Evolutionary conservation across 73 alveolate genomes (phyloP).

Genomic region (Paramecium biaurelia): DNA sequence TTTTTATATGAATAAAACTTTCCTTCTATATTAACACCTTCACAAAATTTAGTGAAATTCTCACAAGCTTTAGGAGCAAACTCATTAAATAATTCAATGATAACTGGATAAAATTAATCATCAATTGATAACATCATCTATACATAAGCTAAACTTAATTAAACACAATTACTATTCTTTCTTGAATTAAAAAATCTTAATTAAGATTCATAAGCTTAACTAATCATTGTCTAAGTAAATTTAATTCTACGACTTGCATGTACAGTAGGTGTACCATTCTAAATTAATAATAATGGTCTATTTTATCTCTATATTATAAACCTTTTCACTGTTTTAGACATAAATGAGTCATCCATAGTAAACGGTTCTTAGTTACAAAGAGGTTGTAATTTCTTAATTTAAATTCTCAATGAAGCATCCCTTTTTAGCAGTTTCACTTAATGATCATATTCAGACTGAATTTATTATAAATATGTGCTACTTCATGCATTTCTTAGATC

Average conservation of each 20-base stretch:
- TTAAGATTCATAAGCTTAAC: not conserved
- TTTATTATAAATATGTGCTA: not conserved
- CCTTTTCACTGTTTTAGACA: slow-evolving; percentile 27
- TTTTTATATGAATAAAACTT: slow-evolving; percentile 34
- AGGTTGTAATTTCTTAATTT: slow-evolving; percentile 22
- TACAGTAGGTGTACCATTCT: slow-evolving; percentile 46
- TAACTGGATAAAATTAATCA: not conserved
- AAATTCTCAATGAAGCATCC: not conserved
- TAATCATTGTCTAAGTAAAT: not conserved
- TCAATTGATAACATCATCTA: not conserved
- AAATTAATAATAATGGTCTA: slow-evolving; percentile 11
- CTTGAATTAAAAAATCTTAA: not conserved
- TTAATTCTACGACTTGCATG: not conserved
- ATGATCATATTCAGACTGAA: slow-evolving; percentile 49
- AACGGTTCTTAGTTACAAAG: not conserved
- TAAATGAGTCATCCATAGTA: slow-evolving; percentile 39
- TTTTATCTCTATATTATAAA: not conserved
- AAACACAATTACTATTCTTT: not conserved
- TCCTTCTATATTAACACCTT: slow-evolving; percentile 63
- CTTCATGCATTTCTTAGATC: slow-evolving; percentile 31
- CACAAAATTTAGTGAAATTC: slow-evolving; percentile 51
- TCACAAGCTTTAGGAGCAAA: slow-evolving; percentile 66
- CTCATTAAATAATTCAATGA: slow-evolving; percentile 53
- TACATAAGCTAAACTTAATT: not conserved
- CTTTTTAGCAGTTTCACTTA: slow-evolving; percentile 44